phyloP scores from a whole-genome alignment of 345 rosid genomes.

The Geranium rotundifolium region DNA sequence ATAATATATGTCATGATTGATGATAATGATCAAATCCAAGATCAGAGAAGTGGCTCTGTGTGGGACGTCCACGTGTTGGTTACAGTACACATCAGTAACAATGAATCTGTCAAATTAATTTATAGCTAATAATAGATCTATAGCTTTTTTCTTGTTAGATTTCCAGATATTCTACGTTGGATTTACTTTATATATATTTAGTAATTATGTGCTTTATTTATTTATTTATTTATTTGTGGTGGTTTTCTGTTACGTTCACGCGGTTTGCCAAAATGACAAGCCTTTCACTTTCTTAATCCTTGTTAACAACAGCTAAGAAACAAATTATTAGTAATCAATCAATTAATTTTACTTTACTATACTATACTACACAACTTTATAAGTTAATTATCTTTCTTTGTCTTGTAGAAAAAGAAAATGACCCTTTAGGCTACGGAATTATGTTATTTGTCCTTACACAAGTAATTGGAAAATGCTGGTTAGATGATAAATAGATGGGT shows the following conservation, averaged over 20 bases:
- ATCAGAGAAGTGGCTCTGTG: neutral
- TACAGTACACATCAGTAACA: neutral
- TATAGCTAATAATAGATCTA: neutral
- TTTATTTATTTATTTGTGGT: too few species aligned
- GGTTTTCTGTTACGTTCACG: constrained; percentile 6
- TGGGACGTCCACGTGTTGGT: neutral
- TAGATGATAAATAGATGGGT: too few species aligned
- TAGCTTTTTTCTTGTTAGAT: neutral
- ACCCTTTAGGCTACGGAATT: too few species aligned
- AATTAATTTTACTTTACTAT: too few species aligned
- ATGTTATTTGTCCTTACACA: too few species aligned
- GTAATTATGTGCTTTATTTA: too few species aligned
- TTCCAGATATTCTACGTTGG: constrained; percentile 1
- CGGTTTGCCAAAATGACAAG: constrained; percentile 6
- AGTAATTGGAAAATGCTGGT: too few species aligned
- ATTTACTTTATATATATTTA: too few species aligned
- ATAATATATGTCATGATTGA: too few species aligned
- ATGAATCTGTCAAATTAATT: neutral
- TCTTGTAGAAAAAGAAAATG: too few species aligned
- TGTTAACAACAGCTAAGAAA: neutral
- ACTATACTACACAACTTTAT: neutral
- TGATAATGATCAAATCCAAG: too few species aligned
- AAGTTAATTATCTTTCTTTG: neutral
- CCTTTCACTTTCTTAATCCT: neutral
- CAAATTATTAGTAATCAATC: neutral